These are phyloP conservation scores for Cetradonia linearis DNA, from an alignment of 495 filamentous ascomycete species.

Conservation along the genomic window DNA sequence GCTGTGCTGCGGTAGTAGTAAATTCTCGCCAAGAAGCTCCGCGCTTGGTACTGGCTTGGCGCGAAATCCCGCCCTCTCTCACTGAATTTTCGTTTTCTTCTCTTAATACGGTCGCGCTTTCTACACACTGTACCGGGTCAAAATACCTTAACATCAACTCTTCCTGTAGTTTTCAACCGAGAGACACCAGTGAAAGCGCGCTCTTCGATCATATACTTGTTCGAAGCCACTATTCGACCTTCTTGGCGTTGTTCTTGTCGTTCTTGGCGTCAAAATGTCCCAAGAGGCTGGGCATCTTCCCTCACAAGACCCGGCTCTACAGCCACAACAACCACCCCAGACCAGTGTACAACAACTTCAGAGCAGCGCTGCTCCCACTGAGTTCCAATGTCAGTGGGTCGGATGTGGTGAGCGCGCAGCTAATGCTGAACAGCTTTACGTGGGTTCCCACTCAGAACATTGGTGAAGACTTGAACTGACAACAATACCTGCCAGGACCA, in stretches of 20 bases:
- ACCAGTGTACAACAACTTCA: slow-evolving; percentile 14
- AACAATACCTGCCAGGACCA: slow-evolving; percentile 58
- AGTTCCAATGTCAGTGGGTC: slow-evolving; percentile 73
- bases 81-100: background rate
- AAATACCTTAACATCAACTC: background rate
- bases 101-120: background rate
- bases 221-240: background rate
- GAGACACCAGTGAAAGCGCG: background rate
- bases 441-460: slow-evolving; percentile 42
- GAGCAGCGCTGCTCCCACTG: slow-evolving; percentile 8
- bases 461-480: slow-evolving; percentile 9
- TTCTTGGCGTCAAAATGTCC: slow-evolving; percentile 4
- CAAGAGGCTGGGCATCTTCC: slow-evolving; percentile 17
- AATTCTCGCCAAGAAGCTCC: slow-evolving; percentile 1
- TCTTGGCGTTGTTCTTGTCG: slow-evolving; percentile 1
- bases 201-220: slow-evolving; percentile 1
- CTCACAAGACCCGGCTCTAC: slow-evolving; percentile 26
- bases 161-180: slow-evolving; percentile 5
- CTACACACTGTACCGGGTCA: background rate
- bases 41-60: slow-evolving; percentile 3
- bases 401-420: slow-evolving; percentile 72
- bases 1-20: background rate
- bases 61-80: background rate
- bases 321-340: slow-evolving; percentile 26
- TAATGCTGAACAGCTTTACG: slow-evolving; percentile 78